Base-by-base conservation (phyloP, 169 alveolate genomes). In the Besnoitia besnoiti region DNA sequence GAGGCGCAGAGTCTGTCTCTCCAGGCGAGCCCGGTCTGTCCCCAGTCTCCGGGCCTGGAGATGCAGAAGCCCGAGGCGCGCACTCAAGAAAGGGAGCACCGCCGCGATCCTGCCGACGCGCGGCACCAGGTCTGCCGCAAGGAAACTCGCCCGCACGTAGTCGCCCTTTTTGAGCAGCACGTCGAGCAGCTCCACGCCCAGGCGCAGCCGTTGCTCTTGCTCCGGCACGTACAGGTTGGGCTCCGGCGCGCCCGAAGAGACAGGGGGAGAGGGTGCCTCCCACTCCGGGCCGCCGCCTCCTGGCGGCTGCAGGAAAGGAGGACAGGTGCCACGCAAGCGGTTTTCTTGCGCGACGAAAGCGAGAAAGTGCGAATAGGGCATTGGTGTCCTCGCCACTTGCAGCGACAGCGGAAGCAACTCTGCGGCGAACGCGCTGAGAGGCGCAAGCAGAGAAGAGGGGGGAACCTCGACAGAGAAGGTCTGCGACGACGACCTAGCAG, bases 31-130 rank as follows among this genome's bases (percentile, higher is more conserved):
- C 16, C 35, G 44, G 12, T 77, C 87, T 44, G 87, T 44, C 19
- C 40, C 87, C 87, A 77, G 8, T n/a, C 87, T 19, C 49, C 87
- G 3, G 39, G 59, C 47, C 59, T 30, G 49, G 47, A 77, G 87
- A 21, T 40, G 59, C 87, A 77, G 87, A 40, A 77, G n/a, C 40
- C 59, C 87, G 42, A 77, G 37, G 40, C 87, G 87, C 33, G 87
- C 87, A 35, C 59, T 3, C 40, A 77, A 35, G 87, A 27, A 77
- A 3, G 87, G 87, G 59, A 77, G 59, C 47, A 10, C 87, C 40
- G n/a, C 59, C n/a, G 50, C 37, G 0, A 77, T 24, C 7, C 49
- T 51, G 21, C 87, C 30, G 30, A 77, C 40, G 40, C 87, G 87
- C 8, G 37, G 49, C n/a, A 77, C 59, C 44, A 77, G 59, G 59